These are phyloP conservation scores for Moesziomyces sp. DNA, from an alignment of 1,284 basidiomycete species.

Conservation along the genomic window DNA sequence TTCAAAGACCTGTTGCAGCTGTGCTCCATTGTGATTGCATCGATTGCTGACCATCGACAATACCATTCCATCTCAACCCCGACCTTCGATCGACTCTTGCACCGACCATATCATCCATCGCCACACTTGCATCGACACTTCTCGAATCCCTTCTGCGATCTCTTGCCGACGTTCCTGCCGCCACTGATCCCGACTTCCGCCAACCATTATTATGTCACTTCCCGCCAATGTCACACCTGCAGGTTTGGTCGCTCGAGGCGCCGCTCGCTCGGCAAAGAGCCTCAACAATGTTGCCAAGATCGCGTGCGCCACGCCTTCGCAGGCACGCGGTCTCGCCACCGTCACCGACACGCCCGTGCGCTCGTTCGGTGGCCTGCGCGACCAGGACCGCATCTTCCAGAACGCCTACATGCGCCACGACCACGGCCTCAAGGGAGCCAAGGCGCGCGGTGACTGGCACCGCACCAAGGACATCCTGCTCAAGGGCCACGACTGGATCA, in stretches of 20 bases:
- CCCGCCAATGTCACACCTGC: too few relatives aligned
- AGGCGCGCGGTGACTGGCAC: slow-evolving; percentile 97
- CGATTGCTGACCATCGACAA: not conserved
- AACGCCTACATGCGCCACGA: slow-evolving; percentile 67
- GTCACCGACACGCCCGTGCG: slow-evolving; percentile 64
- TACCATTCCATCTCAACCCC: not conserved
- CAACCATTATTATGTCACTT: too few relatives aligned
- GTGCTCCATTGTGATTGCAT: not conserved
- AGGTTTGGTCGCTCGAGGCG: slow-evolving; percentile 52
- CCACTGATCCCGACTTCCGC: not conserved
- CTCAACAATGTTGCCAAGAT: slow-evolving; percentile 45
- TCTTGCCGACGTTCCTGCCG: not conserved
- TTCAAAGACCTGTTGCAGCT: too few relatives aligned
- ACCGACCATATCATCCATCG: not conserved
- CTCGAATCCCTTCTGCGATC: not conserved
- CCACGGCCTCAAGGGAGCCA: slow-evolving; percentile 65
- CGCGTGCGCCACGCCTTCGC: slow-evolving; percentile 40
- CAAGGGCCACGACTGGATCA: slow-evolving; percentile 98
- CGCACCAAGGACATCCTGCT: slow-evolving; percentile 92
- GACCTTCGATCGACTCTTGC: not conserved
- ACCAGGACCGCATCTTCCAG: slow-evolving; percentile 68
- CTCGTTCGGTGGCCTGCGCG: slow-evolving; percentile 62
- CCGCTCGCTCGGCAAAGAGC: slow-evolving; percentile 46
- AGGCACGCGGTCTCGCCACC: slow-evolving; percentile 62
- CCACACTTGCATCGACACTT: not conserved